Conservation (phyloP, 1,284 basidiomycete species). For the Cutaneotrichosporon mucoides region DNA sequence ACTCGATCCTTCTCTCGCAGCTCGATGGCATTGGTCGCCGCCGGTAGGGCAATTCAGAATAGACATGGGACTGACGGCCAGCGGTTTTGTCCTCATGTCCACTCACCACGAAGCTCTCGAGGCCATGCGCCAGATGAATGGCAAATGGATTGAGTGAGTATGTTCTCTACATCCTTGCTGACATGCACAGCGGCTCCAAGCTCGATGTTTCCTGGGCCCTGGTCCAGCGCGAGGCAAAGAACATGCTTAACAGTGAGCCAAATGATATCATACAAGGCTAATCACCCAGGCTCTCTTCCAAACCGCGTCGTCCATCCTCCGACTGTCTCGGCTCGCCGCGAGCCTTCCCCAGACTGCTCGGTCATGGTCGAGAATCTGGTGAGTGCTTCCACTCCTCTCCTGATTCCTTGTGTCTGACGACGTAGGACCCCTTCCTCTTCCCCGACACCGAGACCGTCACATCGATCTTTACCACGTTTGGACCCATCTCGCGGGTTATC, state of each 20-base stretch:
- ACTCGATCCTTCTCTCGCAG: conserved; percentile 42
- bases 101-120: conserved; percentile 34
- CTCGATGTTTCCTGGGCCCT: conserved; percentile 46
- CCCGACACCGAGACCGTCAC: conserved; percentile 28
- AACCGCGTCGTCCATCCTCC: conserved; percentile 46
- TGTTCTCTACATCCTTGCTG: too few relatives aligned
- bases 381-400: neutral
- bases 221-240: conserved; percentile 39
- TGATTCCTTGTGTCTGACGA: conserved; percentile 6
- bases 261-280: too few relatives aligned
- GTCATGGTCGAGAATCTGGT: conserved; percentile 43
- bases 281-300: conserved; percentile 16
- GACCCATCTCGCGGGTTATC: conserved; percentile 29
- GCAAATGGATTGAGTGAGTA: conserved; percentile 36
- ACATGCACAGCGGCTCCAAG: conserved; percentile 28
- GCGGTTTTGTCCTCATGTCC: conserved; percentile 45
- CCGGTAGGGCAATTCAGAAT: conserved; percentile 15
- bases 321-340: conserved; percentile 20
- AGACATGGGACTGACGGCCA: conserved; percentile 5
- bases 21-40: conserved; percentile 41
- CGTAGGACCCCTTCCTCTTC: conserved; percentile 34
- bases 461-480: conserved; percentile 36
- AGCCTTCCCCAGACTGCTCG: conserved; percentile 22
- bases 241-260: conserved; percentile 27
- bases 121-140: conserved; percentile 38